Evolutionary conservation across 805 yeast species (phyloP).

Genomic region (Candida pseudoglaebosa): DNA sequence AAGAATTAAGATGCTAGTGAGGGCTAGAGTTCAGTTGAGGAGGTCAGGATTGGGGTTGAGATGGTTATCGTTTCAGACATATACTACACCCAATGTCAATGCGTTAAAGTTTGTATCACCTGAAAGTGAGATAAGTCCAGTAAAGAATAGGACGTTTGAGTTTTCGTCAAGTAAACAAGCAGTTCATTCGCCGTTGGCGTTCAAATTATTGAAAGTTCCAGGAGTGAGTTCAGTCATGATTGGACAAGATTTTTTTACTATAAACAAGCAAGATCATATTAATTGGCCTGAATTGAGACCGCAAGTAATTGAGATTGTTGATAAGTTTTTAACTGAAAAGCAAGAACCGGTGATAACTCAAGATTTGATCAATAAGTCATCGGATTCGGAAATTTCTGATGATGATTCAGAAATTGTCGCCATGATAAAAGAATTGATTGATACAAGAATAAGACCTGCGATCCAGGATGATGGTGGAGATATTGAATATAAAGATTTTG

Average conservation of each 20-base stretch:
- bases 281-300: constrained; percentile 58
- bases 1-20: not conserved
- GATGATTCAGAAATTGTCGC: constrained; percentile 64
- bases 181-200: constrained; percentile 60
- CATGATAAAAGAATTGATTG: constrained; percentile 66
- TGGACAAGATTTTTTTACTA: constrained; percentile 70
- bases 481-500: constrained; percentile 58
- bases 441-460: constrained; percentile 69
- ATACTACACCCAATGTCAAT: constrained; percentile 70
- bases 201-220: constrained; percentile 52
- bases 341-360: constrained; percentile 38
- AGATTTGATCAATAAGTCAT: constrained; percentile 35
- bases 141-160: constrained; percentile 46
- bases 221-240: constrained; percentile 71
- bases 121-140: constrained; percentile 45
- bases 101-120: constrained; percentile 63
- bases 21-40: not conserved
- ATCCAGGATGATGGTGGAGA: constrained; percentile 77
- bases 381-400: constrained; percentile 46
- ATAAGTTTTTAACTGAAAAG: constrained; percentile 40
- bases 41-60: constrained; percentile 13
- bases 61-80: constrained; percentile 38
- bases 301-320: constrained; percentile 61
- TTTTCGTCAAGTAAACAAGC: constrained; percentile 53
- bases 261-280: constrained; percentile 57